Evolutionary conservation across 345 rosid species (phyloP), one percentile per base, ranked within the genome.

Genomic region (Odontarrhena argentea): DNA sequence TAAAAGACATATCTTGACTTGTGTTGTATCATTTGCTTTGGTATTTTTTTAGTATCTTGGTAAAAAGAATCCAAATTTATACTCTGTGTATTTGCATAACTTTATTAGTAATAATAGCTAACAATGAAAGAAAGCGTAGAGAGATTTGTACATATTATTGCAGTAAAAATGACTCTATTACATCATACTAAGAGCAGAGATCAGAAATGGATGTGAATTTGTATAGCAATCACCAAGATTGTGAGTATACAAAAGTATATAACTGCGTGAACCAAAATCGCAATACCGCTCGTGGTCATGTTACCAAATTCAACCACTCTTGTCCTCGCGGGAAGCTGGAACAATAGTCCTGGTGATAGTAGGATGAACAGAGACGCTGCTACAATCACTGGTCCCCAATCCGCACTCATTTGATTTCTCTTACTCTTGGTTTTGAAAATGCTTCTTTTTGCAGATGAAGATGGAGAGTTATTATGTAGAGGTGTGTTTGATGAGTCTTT

Each of bases 231-330:
- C 45, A 85, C 70, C 79, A 94, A 80, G 83, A 94, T 85, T 18
- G 97, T 91, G 70, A 84, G 41, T 41, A 94, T 81, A 68, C 97
- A 87, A 13, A 94, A 87, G 74, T 78, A 94, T 44, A 88, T 80
- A 37, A 94, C 25, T n/a, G 99, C 99, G 51, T 94, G 97, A 65
- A 88, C 60, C 46, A 94, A 82, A 37, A 94, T 91, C 0, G 99
- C 78, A 9, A 91, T 91, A 68, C 96, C 97, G 50, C 99, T 90
- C 2, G 96, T 93, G 14, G 65, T 69, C 97, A 91, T 85, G 85
- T 91, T 93, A n/a, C 97, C 98, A 24, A 93, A 93, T 69, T 93
- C 98, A 8, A 88, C 73, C 51, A 93, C 87, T 42, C 97, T 79
- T 0, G 74, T 68, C 35, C 83, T 90, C 10, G 95, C 88, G 0